Evolutionary conservation across 2,329 filamentous ascomycete species (phyloP), one percentile per base, ranked within the genome.

Genomic region (Aspergillus fijiensis): DNA sequence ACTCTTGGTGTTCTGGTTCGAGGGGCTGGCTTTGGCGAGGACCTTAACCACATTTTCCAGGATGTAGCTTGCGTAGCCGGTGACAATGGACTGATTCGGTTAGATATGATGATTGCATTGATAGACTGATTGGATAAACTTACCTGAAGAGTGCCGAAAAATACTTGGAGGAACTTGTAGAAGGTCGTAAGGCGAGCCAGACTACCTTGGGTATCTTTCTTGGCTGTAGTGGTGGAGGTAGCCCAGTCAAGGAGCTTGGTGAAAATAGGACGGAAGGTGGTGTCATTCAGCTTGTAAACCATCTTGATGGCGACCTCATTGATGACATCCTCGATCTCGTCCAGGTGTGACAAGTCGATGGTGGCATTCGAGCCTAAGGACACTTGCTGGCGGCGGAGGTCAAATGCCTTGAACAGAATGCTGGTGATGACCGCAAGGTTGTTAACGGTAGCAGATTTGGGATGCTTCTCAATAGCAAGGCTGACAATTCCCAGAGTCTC

Each of bases 271-370:
- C 93, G 85, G 86, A 99, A 99, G 0, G 90, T 87, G 0, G 90
- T 88, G 72, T 99, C 95, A 77, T 97, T 98, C 63, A 99, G 85
- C 81, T 98, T 98, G 81, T 96, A 92, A 57, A 96, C 90, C 87
- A 97, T 95, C 76, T 92, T 90, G 60, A 99, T 85, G 0, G 88
- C 86, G 12, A 89, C 86, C 10, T 89, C 85, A 71, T 91, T 89
- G 65, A 91, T 71, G 11, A 81, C 80, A 2, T 80, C 78, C 72
- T 96, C 91, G 12, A 92, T 80, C 48, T 80, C 74, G 1, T 84
- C 78, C 33, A 82, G 78, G 61, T 83, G 81, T 10, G 74, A 73
- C 27, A 77, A 72, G 23, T 85, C 80, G 55, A 84, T 78, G 21
- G 61, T 63, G 27, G 70, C 67, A 12, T 71, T 65, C 1, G 69